Percentiles rank a stretch among this genome's conserved stretches.
phyloP scores from a whole-genome alignment of 139 green algal species.

The Gonium pectorale region DNA sequence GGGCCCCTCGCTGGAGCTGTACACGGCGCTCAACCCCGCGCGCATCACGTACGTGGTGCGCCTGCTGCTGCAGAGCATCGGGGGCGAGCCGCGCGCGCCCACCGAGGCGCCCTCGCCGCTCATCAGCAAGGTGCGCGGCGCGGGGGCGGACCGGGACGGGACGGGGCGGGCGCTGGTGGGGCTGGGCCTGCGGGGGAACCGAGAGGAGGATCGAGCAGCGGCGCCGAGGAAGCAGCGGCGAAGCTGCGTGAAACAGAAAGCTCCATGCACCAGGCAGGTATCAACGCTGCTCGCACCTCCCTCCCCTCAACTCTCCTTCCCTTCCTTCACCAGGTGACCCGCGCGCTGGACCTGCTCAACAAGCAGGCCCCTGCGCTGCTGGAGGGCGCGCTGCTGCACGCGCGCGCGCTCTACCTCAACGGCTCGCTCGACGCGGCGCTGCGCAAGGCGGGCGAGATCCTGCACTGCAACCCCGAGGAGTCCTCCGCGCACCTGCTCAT shows the following conservation, averaged over 20 bases:
- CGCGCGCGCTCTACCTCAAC: slow-evolving; percentile 68
- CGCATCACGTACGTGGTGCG: slow-evolving; percentile 65
- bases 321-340: slow-evolving; percentile 17
- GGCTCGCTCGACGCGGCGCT: slow-evolving; percentile 68
- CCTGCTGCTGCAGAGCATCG: slow-evolving; percentile 63
- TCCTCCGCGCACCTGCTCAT: slow-evolving; percentile 72
- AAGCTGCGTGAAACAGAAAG: no score
- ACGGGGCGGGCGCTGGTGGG: no score
- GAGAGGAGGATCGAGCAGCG: no score
- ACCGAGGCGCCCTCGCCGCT: slow-evolving; percentile 66
- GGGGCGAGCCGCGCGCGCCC: slow-evolving; percentile 60
- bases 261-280: no score
- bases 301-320: neutral
- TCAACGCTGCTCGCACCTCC: no score
- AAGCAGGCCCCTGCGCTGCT: slow-evolving; percentile 42
- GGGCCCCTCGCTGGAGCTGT: slow-evolving; percentile 53
- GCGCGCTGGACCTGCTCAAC: slow-evolving; percentile 48
- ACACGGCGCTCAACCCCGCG: slow-evolving; percentile 58
- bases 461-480: slow-evolving; percentile 61
- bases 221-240: no score
- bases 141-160: no score
- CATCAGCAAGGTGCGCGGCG: slow-evolving; percentile 50
- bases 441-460: slow-evolving; percentile 64
- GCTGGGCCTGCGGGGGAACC: no score
- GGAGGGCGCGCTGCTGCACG: slow-evolving; percentile 63